A percentile compares a stretch with the other conserved stretches of the same genome.
These are phyloP conservation scores for Cordyceps javanica DNA, from an alignment of 2,329 filamentous ascomycete genomes.

Conservation along the genomic window DNA sequence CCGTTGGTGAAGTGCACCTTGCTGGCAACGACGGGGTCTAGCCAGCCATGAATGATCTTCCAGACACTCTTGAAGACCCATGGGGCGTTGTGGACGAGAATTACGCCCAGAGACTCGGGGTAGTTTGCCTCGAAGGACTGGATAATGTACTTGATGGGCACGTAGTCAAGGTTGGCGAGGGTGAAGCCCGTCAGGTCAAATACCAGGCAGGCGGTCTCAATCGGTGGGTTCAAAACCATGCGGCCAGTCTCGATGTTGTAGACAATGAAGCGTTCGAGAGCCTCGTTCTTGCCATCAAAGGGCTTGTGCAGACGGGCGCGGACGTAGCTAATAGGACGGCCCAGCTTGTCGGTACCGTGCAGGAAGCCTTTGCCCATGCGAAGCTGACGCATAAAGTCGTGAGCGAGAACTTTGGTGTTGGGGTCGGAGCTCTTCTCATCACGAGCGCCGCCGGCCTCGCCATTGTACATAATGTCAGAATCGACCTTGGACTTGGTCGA, in stretches of 20 bases:
- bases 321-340: conserved; percentile 31
- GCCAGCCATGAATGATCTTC: conserved; percentile 68
- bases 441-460: conserved; percentile 25
- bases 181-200: conserved; percentile 70
- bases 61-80: conserved; percentile 56
- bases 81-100: conserved; percentile 69
- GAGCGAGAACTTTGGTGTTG: conserved; percentile 2
- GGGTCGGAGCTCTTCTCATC: conserved; percentile 21
- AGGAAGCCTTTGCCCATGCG: conserved; percentile 33
- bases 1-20: conserved; percentile 67
- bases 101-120: conserved; percentile 63
- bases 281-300: conserved; percentile 25
- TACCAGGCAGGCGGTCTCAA: conserved; percentile 37
- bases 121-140: conserved; percentile 76
- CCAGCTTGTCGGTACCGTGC: conserved; percentile 29
- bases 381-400: conserved; percentile 30
- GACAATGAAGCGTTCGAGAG: conserved; percentile 32
- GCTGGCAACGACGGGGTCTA: conserved; percentile 66
- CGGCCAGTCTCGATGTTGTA: conserved; percentile 32
- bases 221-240: conserved; percentile 14
- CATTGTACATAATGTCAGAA: conserved; percentile 25
- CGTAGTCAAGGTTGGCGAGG: conserved; percentile 70
- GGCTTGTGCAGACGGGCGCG: conserved; percentile 28
- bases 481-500: conserved; percentile 25
- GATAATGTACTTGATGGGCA: conserved; percentile 72